Evolutionary conservation across 345 rosid genomes (phyloP).

Genomic region (Capsella bursapastoris): DNA sequence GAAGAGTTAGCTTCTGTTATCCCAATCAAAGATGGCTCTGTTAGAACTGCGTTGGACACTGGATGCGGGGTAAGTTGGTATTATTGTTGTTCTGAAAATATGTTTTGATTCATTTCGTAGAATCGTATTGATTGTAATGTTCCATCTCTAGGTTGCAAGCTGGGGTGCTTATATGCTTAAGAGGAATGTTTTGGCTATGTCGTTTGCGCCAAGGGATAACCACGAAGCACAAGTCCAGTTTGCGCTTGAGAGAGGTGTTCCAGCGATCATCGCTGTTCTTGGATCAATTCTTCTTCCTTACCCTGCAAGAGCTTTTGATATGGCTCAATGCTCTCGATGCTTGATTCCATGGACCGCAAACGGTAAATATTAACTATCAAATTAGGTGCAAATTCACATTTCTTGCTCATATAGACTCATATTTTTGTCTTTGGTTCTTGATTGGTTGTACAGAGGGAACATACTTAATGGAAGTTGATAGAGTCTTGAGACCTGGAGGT

Average conservation of each 20-base stretch:
- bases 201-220: conserved; percentile 95
- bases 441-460: conserved; percentile 66
- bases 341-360: conserved; percentile 91
- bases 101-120: conserved; percentile 2
- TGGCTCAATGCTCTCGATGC: conserved; percentile 99
- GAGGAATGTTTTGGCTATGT: conserved; percentile 88
- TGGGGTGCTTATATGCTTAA: conserved; percentile 97
- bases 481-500: conserved; percentile 98
- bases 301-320: conserved; percentile 94
- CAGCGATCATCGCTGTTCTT: conserved; percentile 90
- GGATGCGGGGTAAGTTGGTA: conserved; percentile 85
- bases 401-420: conserved; percentile 2
- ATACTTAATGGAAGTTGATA: conserved; percentile 91
- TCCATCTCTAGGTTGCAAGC: conserved; percentile 77
- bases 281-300: conserved; percentile 86
- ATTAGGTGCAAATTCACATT: background rate
- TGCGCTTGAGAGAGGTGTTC: conserved; percentile 98
- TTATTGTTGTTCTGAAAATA: background rate
- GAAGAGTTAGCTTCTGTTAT: conserved; percentile 87
- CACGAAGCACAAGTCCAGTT: conserved; percentile 99
- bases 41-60: conserved; percentile 94
- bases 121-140: background rate
- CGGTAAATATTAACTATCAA: conserved; percentile 49
- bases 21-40: conserved; percentile 86
- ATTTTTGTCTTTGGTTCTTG: conserved; percentile 30